Base-by-base conservation (phyloP, 805 yeast species). In the Cyberlindnera amylophila region DNA sequence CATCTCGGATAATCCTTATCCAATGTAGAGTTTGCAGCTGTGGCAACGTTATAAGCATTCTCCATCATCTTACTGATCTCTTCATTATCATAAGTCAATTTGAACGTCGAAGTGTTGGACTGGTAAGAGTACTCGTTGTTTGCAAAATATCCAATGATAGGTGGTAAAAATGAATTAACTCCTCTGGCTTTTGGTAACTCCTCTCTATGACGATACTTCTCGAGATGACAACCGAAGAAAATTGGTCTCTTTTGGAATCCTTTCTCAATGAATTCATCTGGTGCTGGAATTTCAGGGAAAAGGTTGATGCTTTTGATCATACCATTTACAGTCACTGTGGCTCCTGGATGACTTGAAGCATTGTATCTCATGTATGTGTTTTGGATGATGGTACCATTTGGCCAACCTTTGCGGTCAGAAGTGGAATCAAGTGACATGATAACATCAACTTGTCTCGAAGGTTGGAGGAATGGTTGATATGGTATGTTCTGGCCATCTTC, bases 401-500 rank as follows among this genome's bases (percentile, higher is more conserved):
- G 84, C 59, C 61, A 79, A 41, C 80, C 80, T 10, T 58, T 50
- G 5, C 44, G 17, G 52, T 81, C 86, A 12, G 82, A 69, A 4
- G 83, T 59, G 48, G 73, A 63, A 54, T 82, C 87, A 45, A 68
- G 69, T 0, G 90, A 82, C 49, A 86, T 70, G 7, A 85, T 65
- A 12, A 79, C 67, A 57, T 86, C 93, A 16, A 82, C 67, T 15
- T 67, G 60, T 49, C 93, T 69, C 34, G 75, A 74, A 6, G 77
- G 75, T 50, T 81, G 83, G 21, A 83, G 54, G 38, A 86, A 67
- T 3, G 91, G 86, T 24, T 72, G 65, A 30, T 82, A 60, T 0
- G 95, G 93, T 14, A 86, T 69, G 54, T 83, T 83, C 60, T 83
- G 88, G 8, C 71, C 68, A 58, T 85, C 91, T 59, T 81, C 87